A percentile compares a stretch with the other conserved stretches of the same genome.
Conservation (phyloP, 1,139 yeast species). For the Ogataea hybrid region DNA sequence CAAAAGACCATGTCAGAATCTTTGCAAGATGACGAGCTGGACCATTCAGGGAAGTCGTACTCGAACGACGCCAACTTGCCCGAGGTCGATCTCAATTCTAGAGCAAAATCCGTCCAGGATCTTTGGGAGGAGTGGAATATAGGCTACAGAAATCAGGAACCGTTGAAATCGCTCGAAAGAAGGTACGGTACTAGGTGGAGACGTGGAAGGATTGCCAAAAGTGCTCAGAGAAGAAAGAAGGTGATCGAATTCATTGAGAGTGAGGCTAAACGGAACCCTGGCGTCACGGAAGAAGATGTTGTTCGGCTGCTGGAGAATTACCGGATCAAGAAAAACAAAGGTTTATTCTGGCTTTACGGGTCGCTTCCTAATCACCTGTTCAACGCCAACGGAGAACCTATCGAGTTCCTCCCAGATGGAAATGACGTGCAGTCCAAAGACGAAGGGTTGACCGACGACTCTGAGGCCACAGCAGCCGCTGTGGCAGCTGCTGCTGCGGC, state of each 20-base stretch:
- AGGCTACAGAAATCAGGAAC: slow-evolving; percentile 48
- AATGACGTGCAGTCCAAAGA: slow-evolving; percentile 14
- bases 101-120: slow-evolving; percentile 32
- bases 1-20: slow-evolving; percentile 9
- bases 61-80: slow-evolving; percentile 23
- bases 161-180: slow-evolving; percentile 42
- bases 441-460: slow-evolving; percentile 5
- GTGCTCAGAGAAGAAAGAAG: slow-evolving; percentile 35
- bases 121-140: slow-evolving; percentile 35
- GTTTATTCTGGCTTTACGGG: slow-evolving; percentile 34
- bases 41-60: slow-evolving; percentile 9
- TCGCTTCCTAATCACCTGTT: slow-evolving; percentile 29
- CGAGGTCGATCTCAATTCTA: slow-evolving; percentile 30
- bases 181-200: slow-evolving; percentile 52
- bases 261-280: slow-evolving; percentile 27
- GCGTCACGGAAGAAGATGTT: slow-evolving; percentile 19
- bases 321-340: slow-evolving; percentile 29
- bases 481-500: slow-evolving; percentile 17
- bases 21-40: slow-evolving; percentile 8
- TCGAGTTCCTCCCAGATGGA: slow-evolving; percentile 19
- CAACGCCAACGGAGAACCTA: slow-evolving; percentile 23
- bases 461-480: slow-evolving; percentile 11
- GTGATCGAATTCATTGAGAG: slow-evolving; percentile 32
- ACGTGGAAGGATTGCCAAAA: slow-evolving; percentile 39
- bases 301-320: slow-evolving; percentile 30